phyloP scores from a whole-genome alignment of 371 early-diverging fungal genomes.

The Actinomucor elegans region DNA sequence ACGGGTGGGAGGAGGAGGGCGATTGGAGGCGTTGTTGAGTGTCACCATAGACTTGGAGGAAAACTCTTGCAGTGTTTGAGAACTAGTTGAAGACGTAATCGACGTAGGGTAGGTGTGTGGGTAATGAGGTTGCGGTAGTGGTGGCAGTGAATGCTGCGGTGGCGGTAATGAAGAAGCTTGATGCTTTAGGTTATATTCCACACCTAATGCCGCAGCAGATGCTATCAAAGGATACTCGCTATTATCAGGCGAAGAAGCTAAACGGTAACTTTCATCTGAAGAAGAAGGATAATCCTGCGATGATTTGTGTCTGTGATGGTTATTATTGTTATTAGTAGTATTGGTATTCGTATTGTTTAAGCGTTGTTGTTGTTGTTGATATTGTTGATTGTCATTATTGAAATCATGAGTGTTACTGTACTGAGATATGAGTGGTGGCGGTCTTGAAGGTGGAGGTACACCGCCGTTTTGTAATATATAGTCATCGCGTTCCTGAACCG shows the following conservation, averaged over 20 bases:
- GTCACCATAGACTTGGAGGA: background rate
- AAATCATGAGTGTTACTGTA: background rate
- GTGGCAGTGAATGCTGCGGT: background rate
- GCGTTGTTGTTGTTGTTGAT: background rate
- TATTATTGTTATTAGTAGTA: background rate
- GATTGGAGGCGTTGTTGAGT: background rate
- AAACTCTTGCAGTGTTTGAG: constrained; percentile 7
- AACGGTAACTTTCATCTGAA: constrained; percentile 31
- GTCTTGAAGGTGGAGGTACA: constrained; percentile 30
- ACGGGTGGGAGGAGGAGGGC: constrained; percentile 12
- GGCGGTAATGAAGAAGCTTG: background rate
- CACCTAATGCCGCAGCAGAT: constrained; percentile 26
- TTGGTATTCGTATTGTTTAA: background rate
- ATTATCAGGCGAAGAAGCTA: constrained; percentile 37
- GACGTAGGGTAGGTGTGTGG: background rate
- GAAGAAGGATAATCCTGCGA: constrained; percentile 13
- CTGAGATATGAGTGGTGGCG: constrained; percentile 20
- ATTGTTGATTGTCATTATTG: background rate
- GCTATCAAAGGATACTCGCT: constrained; percentile 38
- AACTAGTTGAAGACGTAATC: constrained; percentile 3
- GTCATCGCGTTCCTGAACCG: constrained; percentile 29
- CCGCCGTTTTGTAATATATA: constrained; percentile 35
- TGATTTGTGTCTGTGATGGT: constrained; percentile 2
- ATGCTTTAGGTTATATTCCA: constrained; percentile 9
- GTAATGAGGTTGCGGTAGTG: background rate